Evolutionary conservation across 331 rosid species (phyloP).

Genomic region (Rosa hybrid): DNA sequence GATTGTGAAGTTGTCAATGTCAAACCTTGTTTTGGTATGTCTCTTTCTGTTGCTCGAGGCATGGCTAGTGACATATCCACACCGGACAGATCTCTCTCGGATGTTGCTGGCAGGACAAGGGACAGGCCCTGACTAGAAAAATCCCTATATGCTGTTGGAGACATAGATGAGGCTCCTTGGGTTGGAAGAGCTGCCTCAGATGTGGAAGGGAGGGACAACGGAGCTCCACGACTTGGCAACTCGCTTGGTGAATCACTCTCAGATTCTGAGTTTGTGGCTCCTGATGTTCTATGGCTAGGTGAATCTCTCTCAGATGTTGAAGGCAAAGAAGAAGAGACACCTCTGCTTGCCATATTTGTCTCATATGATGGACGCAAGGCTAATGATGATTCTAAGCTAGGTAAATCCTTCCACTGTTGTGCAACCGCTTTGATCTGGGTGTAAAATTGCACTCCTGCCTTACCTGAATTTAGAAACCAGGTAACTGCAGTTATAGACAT

Average conservation of each 20-base stretch:
- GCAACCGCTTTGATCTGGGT: conserved; percentile 67
- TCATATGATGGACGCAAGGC: conserved; percentile 39
- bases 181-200: conserved; percentile 40
- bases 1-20: conserved; percentile 33
- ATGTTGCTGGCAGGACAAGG: conserved; percentile 35
- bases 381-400: conserved; percentile 31
- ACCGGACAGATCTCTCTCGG: conserved; percentile 41
- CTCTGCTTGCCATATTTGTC: conserved; percentile 34
- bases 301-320: conserved; percentile 47
- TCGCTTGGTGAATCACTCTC: conserved; percentile 52
- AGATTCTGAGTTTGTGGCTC: conserved; percentile 35
- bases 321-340: conserved; percentile 40
- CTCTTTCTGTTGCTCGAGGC: conserved; percentile 41
- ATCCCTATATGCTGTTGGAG: conserved; percentile 40
- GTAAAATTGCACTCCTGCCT: conserved; percentile 61
- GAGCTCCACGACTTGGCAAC: conserved; percentile 37
- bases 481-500: conserved; percentile 12
- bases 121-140: conserved; percentile 39
- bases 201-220: conserved; percentile 24
- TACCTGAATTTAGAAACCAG: conserved; percentile 42
- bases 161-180: conserved; percentile 39
- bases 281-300: conserved; percentile 37
- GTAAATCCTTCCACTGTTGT: conserved; percentile 63
- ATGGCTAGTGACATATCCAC: conserved; percentile 43
- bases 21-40: conserved; percentile 34